These are phyloP conservation scores for Phytophthora pluvialis DNA, from an alignment of 352 stramenopile species.

Conservation along the genomic window DNA sequence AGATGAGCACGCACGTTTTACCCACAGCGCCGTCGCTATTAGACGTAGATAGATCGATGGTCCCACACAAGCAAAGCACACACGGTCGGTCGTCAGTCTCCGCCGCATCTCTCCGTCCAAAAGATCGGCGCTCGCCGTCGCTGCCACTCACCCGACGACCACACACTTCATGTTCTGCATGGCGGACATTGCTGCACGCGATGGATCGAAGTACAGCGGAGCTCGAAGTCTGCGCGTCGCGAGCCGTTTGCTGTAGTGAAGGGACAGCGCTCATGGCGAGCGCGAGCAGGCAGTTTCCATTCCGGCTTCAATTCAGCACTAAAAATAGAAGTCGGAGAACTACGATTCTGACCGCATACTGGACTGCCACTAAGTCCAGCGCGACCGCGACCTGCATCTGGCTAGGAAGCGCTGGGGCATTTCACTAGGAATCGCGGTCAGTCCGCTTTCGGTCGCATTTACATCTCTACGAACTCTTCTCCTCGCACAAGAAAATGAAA, in stretches of 20 bases:
- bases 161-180: constrained; percentile 98
- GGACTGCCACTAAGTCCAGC: constrained; percentile 26
- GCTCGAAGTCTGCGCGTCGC: constrained; percentile 7
- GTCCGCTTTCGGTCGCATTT: constrained; percentile 13
- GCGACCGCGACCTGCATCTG: constrained; percentile 6
- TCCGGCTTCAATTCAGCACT: constrained; percentile 49
- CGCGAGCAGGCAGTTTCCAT: constrained; percentile 32
- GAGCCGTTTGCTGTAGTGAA: constrained; percentile 34
- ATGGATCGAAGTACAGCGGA: neutral
- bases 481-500: neutral
- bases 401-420: constrained; percentile 1
- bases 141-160: constrained; percentile 74
- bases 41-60: neutral
- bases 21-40: constrained; percentile 94
- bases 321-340: constrained; percentile 43
- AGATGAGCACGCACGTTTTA: constrained; percentile 97
- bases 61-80: neutral
- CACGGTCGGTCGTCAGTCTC: constrained; percentile 8
- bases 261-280: constrained; percentile 10
- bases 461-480: neutral
- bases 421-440: constrained; percentile 5
- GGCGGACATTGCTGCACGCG: constrained; percentile 34
- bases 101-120: neutral
- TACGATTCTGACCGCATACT: constrained; percentile 29
- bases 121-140: neutral